A percentile compares a stretch with the other conserved stretches of the same genome.
Evolutionary conservation across 1,284 basidiomycete genomes (phyloP).

Genomic region (Sporisorium scitamineum): DNA sequence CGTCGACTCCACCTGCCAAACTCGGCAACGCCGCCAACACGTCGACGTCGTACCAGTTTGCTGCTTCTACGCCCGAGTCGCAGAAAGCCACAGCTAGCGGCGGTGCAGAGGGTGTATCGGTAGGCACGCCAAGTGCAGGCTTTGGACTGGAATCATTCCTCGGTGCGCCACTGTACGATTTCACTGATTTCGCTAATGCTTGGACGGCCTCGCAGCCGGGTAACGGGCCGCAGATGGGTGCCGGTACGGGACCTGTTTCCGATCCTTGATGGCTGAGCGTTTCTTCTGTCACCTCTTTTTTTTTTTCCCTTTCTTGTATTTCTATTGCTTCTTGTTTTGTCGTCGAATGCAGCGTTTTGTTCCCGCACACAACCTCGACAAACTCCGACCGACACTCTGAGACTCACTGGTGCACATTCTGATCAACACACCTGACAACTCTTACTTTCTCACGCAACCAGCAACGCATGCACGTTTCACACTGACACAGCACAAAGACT

Average conservation of each 20-base stretch:
- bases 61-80: slow-evolving; percentile 8
- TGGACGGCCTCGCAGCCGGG: slow-evolving; percentile 42
- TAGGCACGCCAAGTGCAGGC: slow-evolving; percentile 54
- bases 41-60: background rate
- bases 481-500: no score
- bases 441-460: no score
- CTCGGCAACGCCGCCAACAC: background rate
- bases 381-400: no score
- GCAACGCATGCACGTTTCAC: no score
- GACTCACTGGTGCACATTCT: no score
- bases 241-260: slow-evolving; percentile 30
- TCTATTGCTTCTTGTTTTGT: slow-evolving; percentile 4
- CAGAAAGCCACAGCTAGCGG: background rate
- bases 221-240: slow-evolving; percentile 3
- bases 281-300: no score
- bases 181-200: slow-evolving; percentile 47
- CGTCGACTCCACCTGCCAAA: slow-evolving; percentile 10
- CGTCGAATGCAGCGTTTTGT: background rate
- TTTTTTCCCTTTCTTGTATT: slow-evolving; percentile 5
- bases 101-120: slow-evolving; percentile 7
- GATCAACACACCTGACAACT: no score
- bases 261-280: slow-evolving; percentile 26
- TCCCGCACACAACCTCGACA: no score
- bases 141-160: slow-evolving; percentile 47
- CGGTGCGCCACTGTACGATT: slow-evolving; percentile 47